Evolutionary conservation across 2,329 filamentous ascomycete genomes (phyloP), one percentile per base, ranked within the genome.

Genomic region (Volutella citrinella): DNA sequence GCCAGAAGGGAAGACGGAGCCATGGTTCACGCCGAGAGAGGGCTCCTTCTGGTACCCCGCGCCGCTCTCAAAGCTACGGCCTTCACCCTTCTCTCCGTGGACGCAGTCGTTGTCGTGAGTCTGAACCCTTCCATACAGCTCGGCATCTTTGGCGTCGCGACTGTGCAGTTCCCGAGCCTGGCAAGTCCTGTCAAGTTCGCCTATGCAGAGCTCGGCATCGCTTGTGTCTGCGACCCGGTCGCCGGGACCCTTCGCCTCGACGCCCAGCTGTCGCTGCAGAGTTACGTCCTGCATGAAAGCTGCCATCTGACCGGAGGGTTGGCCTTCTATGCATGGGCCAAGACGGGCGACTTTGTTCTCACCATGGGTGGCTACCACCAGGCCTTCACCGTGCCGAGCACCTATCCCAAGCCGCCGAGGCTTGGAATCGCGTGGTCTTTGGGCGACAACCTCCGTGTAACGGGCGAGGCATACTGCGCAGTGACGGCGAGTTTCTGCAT

Each of bases 351-450:
- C 40, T 72, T 50, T 32, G 68, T 72, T 10, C 67, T 71, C 36
- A 63, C 61, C 4, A 36, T 70, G 16, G 69, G 69, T 6, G 69
- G 69, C 2, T 72, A 66, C 41, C 67, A 72, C 39, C 52, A 40
- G 4, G 50, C 56, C 0, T 72, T 56, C 44, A 29, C 30, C 1
- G 23, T 39, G 0, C 67, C 67, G 0, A 12, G 30, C 1, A 43
- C 54, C 6, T 73, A 63, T 28, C 67, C 68, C 0, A 49, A 48
- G 3, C 62, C 64, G 0, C 49, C 54, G 5, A 56, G 67, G 1
- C 48, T 71, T 0, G 58, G 49, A 7, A 66, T 70, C 32, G 50
- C 39, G 34, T 70, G 64, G 61, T 31, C 34, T 4, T 38, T 64
- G 10, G 53, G 52, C 13, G 34, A 36, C 7, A 39, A 34, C 1